phyloP scores from a whole-genome alignment of 805 yeast genomes.

The Yamadazyma olivae region DNA sequence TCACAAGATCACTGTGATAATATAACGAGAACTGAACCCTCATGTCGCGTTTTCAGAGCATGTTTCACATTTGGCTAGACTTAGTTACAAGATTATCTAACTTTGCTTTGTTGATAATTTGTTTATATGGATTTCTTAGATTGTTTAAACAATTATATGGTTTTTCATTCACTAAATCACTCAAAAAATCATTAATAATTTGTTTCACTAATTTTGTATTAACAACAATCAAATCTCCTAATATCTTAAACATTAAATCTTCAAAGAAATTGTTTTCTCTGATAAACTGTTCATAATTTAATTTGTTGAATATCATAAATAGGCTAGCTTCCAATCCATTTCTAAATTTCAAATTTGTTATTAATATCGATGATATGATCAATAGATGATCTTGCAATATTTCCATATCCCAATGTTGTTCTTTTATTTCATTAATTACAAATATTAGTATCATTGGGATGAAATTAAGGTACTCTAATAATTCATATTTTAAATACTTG shows the following conservation, averaged over 20 bases:
- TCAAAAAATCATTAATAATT: conserved; percentile 2
- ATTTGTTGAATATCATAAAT: conserved; percentile 1
- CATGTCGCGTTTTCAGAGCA: too few relatives aligned
- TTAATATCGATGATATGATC: conserved; percentile 6
- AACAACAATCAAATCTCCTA: conserved; percentile 8
- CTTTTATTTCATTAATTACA: conserved; percentile 7
- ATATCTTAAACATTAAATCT: conserved; percentile 7
- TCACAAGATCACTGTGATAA: too few relatives aligned
- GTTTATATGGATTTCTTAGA: conserved; percentile 1
- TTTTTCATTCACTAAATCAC: conserved; percentile 1
- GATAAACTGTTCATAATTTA: conserved; percentile 9
- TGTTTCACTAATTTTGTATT: not conserved
- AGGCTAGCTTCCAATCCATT: conserved; percentile 3
- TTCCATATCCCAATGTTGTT: not conserved
- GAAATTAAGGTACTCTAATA: conserved; percentile 9
- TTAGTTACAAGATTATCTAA: too few relatives aligned
- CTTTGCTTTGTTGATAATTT: too few relatives aligned
- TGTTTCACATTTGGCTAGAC: too few relatives aligned
- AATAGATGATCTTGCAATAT: conserved; percentile 3
- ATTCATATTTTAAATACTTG: conserved; percentile 8
- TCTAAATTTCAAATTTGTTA: conserved; percentile 3
- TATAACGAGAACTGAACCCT: too few relatives aligned
- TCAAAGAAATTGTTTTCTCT: conserved; percentile 4
- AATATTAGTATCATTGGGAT: conserved; percentile 10
- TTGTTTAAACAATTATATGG: conserved; percentile 2